phyloP scores from a whole-genome alignment of 306 rosid species.

The Quercus alba region DNA sequence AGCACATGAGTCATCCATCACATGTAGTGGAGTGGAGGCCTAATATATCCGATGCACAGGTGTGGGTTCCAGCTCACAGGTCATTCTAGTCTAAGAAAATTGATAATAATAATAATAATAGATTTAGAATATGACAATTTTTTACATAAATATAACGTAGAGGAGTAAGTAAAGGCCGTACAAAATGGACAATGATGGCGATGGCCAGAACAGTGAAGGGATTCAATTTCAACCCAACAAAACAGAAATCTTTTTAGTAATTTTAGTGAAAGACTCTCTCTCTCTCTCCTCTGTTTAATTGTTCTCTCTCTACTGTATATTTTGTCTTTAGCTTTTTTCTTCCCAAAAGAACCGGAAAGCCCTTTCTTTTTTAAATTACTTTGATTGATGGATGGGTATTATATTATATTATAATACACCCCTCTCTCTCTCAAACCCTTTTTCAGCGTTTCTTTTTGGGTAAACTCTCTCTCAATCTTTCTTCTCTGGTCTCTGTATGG shows the following conservation, averaged over 20 bases:
- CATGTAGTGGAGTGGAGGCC: too few species aligned
- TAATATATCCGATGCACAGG: too few species aligned
- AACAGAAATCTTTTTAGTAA: conserved; percentile 38
- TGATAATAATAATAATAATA: too few species aligned
- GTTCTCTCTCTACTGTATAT: conserved; percentile 29
- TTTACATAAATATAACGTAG: too few species aligned
- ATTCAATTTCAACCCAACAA: conserved; percentile 39
- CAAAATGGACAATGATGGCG: conserved; percentile 46
- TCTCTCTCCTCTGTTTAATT: conserved; percentile 4
- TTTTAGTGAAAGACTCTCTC: conserved; percentile 29
- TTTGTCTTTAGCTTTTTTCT: conserved; percentile 45
- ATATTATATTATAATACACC: conserved; percentile 24
- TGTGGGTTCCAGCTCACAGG: too few species aligned
- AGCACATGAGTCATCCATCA: too few species aligned
- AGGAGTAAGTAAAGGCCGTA: conserved; percentile 41
- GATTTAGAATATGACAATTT: too few species aligned
- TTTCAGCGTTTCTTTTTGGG: too few species aligned
- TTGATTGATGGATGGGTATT: conserved; percentile 7
- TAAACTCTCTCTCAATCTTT: background rate
- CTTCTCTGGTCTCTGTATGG: conserved; percentile 11
- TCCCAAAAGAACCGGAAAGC: conserved; percentile 31
- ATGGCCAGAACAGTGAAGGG: conserved; percentile 44
- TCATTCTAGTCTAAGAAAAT: too few species aligned
- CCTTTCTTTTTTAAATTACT: conserved; percentile 26
- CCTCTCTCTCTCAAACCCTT: background rate